These are phyloP conservation scores for Diplodia corticola DNA, from an alignment of 2,329 filamentous ascomycete species.

Conservation along the genomic window DNA sequence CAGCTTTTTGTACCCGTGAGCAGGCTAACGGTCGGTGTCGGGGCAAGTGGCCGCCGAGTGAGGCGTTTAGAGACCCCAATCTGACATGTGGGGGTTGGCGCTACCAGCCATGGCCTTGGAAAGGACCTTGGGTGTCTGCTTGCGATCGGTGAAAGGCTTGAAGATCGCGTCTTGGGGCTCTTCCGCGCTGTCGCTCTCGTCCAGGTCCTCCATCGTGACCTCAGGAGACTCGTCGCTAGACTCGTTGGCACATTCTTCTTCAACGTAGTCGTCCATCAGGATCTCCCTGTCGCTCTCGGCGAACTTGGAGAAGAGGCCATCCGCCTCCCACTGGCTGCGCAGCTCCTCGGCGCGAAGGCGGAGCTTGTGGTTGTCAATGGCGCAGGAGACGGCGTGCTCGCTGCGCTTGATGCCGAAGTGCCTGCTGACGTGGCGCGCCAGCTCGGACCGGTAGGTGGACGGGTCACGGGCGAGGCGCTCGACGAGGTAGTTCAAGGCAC, in stretches of 20 bases:
- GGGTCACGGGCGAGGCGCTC: not conserved
- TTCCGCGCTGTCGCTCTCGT: not conserved
- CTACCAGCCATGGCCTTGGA: not conserved
- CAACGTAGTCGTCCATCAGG: not conserved
- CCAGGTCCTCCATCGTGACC: not conserved
- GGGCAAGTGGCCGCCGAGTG: too few relatives aligned
- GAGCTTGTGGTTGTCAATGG: conserved; percentile 17
- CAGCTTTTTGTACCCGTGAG: not conserved
- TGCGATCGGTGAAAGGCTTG: not conserved
- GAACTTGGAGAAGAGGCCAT: not conserved
- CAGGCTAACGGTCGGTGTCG: not conserved
- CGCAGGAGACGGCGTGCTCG: conserved; percentile 4
- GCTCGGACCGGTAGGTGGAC: not conserved
- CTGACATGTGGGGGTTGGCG: not conserved
- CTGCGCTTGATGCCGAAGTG: not conserved
- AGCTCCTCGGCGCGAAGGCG: not conserved
- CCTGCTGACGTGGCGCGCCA: not conserved
- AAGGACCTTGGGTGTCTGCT: too few relatives aligned
- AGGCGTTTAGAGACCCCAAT: not conserved
- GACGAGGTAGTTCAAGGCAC: not conserved
- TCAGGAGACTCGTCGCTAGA: not conserved
- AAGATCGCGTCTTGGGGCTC: not conserved
- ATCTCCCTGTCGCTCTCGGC: not conserved
- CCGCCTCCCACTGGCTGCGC: not conserved
- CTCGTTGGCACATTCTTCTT: too few relatives aligned